These are phyloP conservation scores for Alloteropsis semialata DNA, from an alignment of 176 grass and related monocot species.

Conservation along the genomic window DNA sequence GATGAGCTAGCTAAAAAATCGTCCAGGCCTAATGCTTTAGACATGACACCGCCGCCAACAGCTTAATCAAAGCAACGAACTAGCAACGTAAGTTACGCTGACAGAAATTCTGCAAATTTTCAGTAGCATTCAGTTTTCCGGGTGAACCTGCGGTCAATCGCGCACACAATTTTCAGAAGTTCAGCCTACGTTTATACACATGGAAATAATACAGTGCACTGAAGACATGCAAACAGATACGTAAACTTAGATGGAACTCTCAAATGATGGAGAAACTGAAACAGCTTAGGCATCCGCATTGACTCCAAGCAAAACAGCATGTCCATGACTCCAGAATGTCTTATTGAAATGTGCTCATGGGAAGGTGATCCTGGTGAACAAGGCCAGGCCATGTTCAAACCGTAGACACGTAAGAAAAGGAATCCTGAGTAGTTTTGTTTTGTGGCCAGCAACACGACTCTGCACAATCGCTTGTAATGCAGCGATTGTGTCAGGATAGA, in stretches of 20 bases:
- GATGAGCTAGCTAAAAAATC: too few species aligned
- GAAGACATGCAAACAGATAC: background rate
- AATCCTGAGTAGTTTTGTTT: conserved; percentile 15
- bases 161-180: background rate
- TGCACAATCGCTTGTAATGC: too few species aligned
- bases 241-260: background rate
- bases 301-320: conserved; percentile 19
- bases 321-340: conserved; percentile 24
- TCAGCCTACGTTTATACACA: background rate
- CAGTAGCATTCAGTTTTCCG: too few species aligned
- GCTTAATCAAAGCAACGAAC: too few species aligned
- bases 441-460: background rate
- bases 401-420: background rate
- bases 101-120: background rate
- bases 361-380: background rate
- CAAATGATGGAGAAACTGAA: background rate
- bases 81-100: background rate
- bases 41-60: background rate
- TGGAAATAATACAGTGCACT: background rate
- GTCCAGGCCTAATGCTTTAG: too few species aligned
- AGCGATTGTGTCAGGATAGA: too few species aligned
- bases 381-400: conserved; percentile 29
- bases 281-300: background rate
- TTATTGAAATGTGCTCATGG: conserved; percentile 44
- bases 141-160: background rate